These are phyloP conservation scores for Borovskyia barvae DNA, from an alignment of 208 protist species.

Conservation along the genomic window DNA sequence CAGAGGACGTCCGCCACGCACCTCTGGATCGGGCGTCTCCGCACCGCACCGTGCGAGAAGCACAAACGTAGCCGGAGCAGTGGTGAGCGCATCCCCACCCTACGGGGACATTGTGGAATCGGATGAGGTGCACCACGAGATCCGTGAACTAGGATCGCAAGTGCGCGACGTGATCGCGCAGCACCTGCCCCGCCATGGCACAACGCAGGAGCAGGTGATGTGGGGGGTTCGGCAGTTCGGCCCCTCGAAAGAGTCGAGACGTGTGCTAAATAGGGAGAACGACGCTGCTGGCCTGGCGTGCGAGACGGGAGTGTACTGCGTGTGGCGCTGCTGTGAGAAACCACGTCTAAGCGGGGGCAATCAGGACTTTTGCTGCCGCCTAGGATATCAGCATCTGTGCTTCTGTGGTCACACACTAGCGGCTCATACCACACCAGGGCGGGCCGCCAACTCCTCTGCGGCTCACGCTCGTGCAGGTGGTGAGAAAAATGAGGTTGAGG, in stretches of 20 bases:
- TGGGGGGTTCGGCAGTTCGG: conserved; percentile 70
- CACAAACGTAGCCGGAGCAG: too few species aligned
- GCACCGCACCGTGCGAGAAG: too few species aligned
- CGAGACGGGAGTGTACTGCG: conserved; percentile 69
- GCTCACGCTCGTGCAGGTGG: background rate
- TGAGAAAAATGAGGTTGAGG: too few species aligned
- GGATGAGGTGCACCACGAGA: conserved; percentile 75
- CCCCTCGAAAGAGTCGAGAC: conserved; percentile 61
- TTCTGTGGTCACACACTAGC: conserved; percentile 79
- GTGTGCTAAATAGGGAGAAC: conserved; percentile 71
- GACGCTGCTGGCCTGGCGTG: conserved; percentile 66
- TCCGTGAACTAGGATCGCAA: conserved; percentile 49
- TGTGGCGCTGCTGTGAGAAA: conserved; percentile 62
- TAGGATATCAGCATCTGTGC: conserved; percentile 67
- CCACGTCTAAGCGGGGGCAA: conserved; percentile 44
- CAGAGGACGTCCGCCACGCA: too few species aligned
- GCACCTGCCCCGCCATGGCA: conserved; percentile 58
- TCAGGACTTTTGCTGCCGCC: conserved; percentile 78
- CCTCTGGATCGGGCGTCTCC: too few species aligned
- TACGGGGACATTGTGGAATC: conserved; percentile 67
- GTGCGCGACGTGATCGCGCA: conserved; percentile 45
- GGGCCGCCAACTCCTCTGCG: conserved; percentile 4
- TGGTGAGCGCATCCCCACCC: background rate
- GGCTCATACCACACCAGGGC: conserved; percentile 26
- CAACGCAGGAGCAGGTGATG: conserved; percentile 60